A percentile compares a stretch with the other conserved stretches of the same genome.
Conservation (phyloP, 2,329 filamentous ascomycete species). For the Rosellinia necatrix region DNA sequence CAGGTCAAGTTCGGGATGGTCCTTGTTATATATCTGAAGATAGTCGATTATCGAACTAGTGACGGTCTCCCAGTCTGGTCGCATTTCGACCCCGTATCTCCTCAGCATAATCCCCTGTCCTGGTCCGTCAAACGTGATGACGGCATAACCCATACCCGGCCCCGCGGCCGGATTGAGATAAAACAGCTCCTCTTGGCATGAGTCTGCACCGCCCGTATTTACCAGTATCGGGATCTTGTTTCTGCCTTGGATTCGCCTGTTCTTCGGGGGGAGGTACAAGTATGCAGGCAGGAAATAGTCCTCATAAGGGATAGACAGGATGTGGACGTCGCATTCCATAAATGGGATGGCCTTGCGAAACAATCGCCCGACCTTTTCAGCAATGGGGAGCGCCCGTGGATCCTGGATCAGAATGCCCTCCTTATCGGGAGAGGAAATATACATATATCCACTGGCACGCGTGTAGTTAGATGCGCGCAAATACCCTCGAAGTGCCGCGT, state of each 20-base stretch:
- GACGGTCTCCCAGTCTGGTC: slow-evolving; percentile 15
- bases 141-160: slow-evolving; percentile 41
- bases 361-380: slow-evolving; percentile 2
- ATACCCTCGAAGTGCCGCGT: slow-evolving; percentile 42
- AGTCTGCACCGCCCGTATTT: slow-evolving; percentile 38
- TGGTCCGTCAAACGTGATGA: slow-evolving; percentile 46
- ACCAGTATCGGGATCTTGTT: slow-evolving; percentile 38
- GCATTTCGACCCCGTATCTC: slow-evolving; percentile 4
- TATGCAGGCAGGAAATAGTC: slow-evolving; percentile 5
- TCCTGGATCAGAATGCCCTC: slow-evolving; percentile 15
- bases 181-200: slow-evolving; percentile 42
- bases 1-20: slow-evolving; percentile 8
- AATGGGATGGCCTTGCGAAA: slow-evolving; percentile 11
- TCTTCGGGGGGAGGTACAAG: slow-evolving; percentile 6
- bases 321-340: slow-evolving; percentile 4
- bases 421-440: slow-evolving; percentile 9
- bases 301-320: slow-evolving; percentile 12
- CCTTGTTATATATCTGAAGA: not conserved
- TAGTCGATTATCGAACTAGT: not conserved
- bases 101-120: slow-evolving; percentile 43
- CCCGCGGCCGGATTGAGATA: slow-evolving; percentile 30
- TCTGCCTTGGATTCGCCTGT: not conserved
- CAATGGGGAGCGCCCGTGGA: slow-evolving; percentile 13
- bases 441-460: slow-evolving; percentile 39
- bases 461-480: slow-evolving; percentile 49